These are phyloP conservation scores for Botrytis hyacinthi DNA, from an alignment of 2,329 filamentous ascomycete genomes.

Conservation along the genomic window DNA sequence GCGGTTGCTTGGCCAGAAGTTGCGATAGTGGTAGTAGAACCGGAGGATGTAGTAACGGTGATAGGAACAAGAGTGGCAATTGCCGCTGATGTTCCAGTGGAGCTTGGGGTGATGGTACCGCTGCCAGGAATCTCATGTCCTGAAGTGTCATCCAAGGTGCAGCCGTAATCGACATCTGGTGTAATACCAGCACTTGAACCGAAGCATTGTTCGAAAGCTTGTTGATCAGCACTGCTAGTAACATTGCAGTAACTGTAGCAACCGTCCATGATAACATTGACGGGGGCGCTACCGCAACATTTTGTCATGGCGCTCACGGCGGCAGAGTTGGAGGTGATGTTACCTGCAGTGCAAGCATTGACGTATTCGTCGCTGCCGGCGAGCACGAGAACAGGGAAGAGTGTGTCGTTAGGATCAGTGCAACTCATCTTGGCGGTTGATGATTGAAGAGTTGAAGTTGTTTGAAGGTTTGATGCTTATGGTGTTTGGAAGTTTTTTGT, in stretches of 20 bases:
- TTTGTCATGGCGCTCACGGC: neutral
- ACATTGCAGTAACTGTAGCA: slow-evolving; percentile 22
- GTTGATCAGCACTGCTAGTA: slow-evolving; percentile 17
- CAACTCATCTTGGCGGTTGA: slow-evolving; percentile 14
- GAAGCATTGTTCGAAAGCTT: slow-evolving; percentile 3
- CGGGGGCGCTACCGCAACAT: slow-evolving; percentile 14
- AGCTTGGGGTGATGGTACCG: slow-evolving; percentile 12
- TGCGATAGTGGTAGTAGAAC: neutral
- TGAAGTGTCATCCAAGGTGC: slow-evolving; percentile 1
- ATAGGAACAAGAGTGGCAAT: neutral
- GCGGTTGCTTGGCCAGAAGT: neutral
- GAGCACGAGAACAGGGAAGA: neutral
- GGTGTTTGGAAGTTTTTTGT: neutral
- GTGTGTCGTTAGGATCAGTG: neutral
- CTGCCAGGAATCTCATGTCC: neutral
- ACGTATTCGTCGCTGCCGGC: neutral
- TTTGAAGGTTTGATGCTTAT: neutral
- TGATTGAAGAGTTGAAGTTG: neutral
- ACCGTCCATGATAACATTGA: slow-evolving; percentile 3
- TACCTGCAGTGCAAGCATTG: slow-evolving; percentile 15
- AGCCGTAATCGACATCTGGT: neutral
- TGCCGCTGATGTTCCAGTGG: neutral
- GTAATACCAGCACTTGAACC: neutral
- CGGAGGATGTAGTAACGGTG: slow-evolving; percentile 4
- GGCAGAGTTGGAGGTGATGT: slow-evolving; percentile 16